phyloP scores from a whole-genome alignment of 345 rosid genomes.

The Brassica rapa region DNA sequence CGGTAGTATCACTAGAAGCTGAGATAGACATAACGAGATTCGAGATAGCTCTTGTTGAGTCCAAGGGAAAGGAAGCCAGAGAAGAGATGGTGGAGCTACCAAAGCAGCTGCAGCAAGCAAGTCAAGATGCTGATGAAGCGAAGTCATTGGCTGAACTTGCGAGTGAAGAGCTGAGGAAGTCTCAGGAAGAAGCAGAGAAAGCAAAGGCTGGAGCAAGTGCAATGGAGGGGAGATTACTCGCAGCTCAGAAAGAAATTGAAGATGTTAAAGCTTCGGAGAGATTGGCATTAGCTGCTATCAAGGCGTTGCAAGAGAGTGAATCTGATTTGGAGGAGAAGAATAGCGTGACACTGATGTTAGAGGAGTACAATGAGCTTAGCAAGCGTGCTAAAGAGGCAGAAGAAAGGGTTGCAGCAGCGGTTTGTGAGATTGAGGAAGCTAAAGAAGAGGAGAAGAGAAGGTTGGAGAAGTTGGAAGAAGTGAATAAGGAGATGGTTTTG shows the following conservation, averaged over 20 bases:
- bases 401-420: constrained; percentile 76
- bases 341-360: constrained; percentile 70
- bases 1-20: constrained; percentile 73
- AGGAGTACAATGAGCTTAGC: constrained; percentile 88
- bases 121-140: constrained; percentile 78
- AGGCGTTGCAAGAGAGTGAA: constrained; percentile 85
- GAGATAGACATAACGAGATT: constrained; percentile 68
- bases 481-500: constrained; percentile 53
- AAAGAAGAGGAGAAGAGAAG: constrained; percentile 63
- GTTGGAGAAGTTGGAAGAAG: constrained; percentile 63
- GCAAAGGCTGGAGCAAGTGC: constrained; percentile 78
- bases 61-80: constrained; percentile 65
- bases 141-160: constrained; percentile 62
- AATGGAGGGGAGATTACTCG: constrained; percentile 64
- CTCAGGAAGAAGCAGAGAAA: constrained; percentile 77
- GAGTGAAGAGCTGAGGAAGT: constrained; percentile 69
- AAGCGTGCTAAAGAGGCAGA: constrained; percentile 75
- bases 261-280: constrained; percentile 84
- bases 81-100: constrained; percentile 70
- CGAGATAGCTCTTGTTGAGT: constrained; percentile 58
- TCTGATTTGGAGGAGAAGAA: constrained; percentile 39
- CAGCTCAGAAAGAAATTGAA: constrained; percentile 78
- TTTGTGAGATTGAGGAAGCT: constrained; percentile 69
- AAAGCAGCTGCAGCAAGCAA: constrained; percentile 70
- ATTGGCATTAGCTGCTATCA: constrained; percentile 80